These are phyloP conservation scores for Sugiyamaella xylanicola DNA, from an alignment of 1,139 yeast genomes.

Conservation along the genomic window DNA sequence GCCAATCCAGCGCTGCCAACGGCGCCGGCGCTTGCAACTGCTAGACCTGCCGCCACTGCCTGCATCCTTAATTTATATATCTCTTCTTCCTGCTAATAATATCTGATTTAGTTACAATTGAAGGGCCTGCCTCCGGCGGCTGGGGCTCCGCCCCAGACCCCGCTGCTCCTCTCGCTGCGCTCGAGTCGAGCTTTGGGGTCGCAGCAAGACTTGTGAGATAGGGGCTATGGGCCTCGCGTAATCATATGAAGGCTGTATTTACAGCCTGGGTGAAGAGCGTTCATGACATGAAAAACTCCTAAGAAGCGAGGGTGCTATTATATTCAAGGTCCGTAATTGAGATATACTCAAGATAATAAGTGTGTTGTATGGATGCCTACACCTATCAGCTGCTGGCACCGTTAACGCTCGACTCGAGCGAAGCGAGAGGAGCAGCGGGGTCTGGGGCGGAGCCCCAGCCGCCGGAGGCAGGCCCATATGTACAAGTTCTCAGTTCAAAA, in stretches of 20 bases:
- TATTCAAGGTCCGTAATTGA: too few species aligned
- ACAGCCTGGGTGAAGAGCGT: too few species aligned
- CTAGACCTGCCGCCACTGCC: conserved; percentile 18
- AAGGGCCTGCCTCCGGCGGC: conserved; percentile 3
- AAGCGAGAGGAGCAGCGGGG: background rate
- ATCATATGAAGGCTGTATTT: too few species aligned
- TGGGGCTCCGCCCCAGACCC: conserved; percentile 1
- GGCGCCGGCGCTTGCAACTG: conserved; percentile 40
- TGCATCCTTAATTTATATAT: conserved; percentile 13
- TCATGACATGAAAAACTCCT: too few species aligned
- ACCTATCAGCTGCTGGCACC: too few species aligned
- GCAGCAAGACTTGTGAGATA: too few species aligned
- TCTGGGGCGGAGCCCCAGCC: conserved; percentile 14
- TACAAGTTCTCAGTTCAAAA: background rate
- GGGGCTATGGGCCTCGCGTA: too few species aligned
- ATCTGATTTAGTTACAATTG: background rate
- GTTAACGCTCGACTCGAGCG: background rate
- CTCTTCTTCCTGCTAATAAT: background rate
- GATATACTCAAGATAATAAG: too few species aligned
- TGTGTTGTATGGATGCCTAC: too few species aligned
- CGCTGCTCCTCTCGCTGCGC: background rate
- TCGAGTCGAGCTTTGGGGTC: background rate
- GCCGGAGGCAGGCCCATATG: conserved; percentile 1
- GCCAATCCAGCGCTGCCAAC: conserved; percentile 29
- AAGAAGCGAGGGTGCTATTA: too few species aligned